Conservation (phyloP, 176 grass and related monocot genomes). For the Bolboschoenus planiculmis region DNA sequence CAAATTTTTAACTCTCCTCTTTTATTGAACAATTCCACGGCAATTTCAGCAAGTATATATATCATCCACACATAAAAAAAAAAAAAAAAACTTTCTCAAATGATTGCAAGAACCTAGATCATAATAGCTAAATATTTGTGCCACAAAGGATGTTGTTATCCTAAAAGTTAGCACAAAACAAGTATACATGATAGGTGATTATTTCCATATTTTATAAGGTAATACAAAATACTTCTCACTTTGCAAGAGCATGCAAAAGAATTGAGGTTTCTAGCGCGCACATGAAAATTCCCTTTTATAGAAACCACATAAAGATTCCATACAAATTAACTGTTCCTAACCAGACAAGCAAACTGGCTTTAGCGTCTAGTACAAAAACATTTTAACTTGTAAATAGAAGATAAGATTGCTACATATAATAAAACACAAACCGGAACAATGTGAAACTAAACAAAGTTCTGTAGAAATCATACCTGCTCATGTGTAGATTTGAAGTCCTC, state of each 20-base stretch:
- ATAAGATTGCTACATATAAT: background rate
- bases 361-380: background rate
- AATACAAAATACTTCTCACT: background rate
- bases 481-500: slow-evolving; percentile 95
- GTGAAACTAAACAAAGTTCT: background rate
- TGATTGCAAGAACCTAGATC: background rate
- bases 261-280: background rate
- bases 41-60: background rate
- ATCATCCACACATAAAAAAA: background rate
- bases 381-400: background rate
- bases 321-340: background rate
- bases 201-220: background rate
- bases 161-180: background rate
- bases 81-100: background rate
- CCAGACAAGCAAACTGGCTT: background rate
- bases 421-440: background rate
- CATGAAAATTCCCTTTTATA: background rate
- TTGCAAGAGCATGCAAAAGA: background rate
- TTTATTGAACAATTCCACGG: background rate
- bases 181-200: background rate
- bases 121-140: background rate
- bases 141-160: background rate
- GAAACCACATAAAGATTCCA: background rate
- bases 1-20: background rate
- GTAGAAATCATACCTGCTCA: slow-evolving; percentile 60